Percentiles rank a stretch among this genome's conserved stretches.
phyloP scores from a whole-genome alignment of 1,139 yeast species.

The Ogataea hybrid region DNA sequence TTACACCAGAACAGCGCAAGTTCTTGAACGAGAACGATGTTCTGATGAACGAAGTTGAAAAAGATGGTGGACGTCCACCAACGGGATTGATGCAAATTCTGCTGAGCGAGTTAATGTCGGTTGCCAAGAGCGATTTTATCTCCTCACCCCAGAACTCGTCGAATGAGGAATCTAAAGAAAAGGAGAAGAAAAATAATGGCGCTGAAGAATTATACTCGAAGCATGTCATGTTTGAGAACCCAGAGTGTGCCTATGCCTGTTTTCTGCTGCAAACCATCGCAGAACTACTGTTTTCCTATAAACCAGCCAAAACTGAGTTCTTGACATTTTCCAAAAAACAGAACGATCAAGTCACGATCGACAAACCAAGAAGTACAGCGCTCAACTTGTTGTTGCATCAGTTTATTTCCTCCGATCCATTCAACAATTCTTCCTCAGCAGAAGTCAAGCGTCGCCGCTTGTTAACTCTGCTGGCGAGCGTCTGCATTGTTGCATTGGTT shows the following conservation, averaged over 20 bases:
- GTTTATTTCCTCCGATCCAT: conserved; percentile 56
- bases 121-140: conserved; percentile 31
- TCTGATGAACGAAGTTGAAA: conserved; percentile 35
- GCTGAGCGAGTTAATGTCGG: conserved; percentile 61
- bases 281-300: conserved; percentile 77
- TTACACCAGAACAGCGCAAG: conserved; percentile 24
- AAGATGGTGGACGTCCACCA: conserved; percentile 23
- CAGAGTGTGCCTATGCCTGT: conserved; percentile 60
- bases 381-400: conserved; percentile 76
- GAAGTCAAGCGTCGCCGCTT: conserved; percentile 43
- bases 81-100: conserved; percentile 64
- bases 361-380: conserved; percentile 72
- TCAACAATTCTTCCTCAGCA: conserved; percentile 32
- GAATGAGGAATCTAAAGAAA: conserved; percentile 23
- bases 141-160: conserved; percentile 25
- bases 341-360: conserved; percentile 35
- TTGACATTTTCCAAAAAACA: conserved; percentile 69
- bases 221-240: conserved; percentile 32
- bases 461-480: conserved; percentile 50
- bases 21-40: conserved; percentile 35
- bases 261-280: conserved; percentile 66
- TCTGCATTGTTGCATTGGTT: conserved; percentile 58
- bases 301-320: conserved; percentile 78
- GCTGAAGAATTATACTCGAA: conserved; percentile 11
- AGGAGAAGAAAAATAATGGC: conserved; percentile 18